Conservation (phyloP, 768 basidiomycete species). For the Strobilomyces dryophilus region DNA sequence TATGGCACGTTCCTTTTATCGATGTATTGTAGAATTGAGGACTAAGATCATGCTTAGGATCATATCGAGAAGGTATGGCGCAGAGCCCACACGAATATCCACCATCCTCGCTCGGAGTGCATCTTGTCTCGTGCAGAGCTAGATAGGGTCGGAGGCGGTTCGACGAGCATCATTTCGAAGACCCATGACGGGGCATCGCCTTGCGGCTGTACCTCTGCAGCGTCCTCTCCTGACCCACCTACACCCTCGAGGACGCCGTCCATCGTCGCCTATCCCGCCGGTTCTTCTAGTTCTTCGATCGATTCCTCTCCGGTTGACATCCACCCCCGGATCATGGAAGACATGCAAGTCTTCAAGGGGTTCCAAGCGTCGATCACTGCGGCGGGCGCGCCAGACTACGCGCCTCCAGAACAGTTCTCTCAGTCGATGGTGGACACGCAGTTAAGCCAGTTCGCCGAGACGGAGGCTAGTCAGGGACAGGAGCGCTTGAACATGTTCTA, state of each 20-base stretch:
- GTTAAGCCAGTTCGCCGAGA: conserved; percentile 15
- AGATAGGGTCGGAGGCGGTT: conserved; percentile 49
- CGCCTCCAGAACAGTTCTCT: conserved; percentile 24
- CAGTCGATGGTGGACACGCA: conserved; percentile 32
- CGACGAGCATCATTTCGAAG: conserved; percentile 41
- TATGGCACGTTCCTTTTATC: conserved; percentile 31
- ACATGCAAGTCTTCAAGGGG: conserved; percentile 44
- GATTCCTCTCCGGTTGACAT: conserved; percentile 12
- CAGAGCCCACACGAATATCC: conserved; percentile 42
- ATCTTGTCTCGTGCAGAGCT: conserved; percentile 43
- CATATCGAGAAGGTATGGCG: conserved; percentile 38
- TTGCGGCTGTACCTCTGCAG: conserved; percentile 3
- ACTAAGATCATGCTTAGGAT: conserved; percentile 27
- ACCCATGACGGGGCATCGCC: conserved; percentile 2
- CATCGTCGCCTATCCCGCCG: not conserved
- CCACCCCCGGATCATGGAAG: conserved; percentile 44
- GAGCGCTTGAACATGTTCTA: conserved; percentile 15
- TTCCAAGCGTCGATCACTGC: conserved; percentile 22
- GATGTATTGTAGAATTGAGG: not conserved
- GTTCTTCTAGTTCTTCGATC: not conserved
- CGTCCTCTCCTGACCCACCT: conserved; percentile 10
- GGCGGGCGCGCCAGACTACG: conserved; percentile 26
- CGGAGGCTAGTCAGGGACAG: conserved; percentile 11
- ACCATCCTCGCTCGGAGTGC: conserved; percentile 24
- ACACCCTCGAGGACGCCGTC: conserved; percentile 13